Evolutionary conservation across 495 filamentous ascomycete species (phyloP), one percentile per base, ranked within the genome.

Genomic region (Aspergillus affinis): DNA sequence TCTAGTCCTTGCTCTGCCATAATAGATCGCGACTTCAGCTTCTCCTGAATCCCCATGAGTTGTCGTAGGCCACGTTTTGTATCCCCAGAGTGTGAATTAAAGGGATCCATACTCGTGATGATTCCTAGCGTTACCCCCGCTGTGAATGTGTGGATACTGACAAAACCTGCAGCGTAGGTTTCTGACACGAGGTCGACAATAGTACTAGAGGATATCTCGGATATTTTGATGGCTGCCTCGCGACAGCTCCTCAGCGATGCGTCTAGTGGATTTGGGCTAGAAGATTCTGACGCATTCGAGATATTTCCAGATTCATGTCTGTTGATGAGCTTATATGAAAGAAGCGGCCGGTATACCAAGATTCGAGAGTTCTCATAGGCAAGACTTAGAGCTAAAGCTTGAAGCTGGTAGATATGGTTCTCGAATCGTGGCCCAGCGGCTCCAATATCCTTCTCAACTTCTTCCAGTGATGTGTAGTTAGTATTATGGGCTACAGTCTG

Each of bases 141-240:
- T 0, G 71, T 73, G 55, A 73, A 73, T 0, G 65, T 69, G 19
- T 73, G 71, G n/a, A 73, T 70, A 3, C 63, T 55, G 8, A 71
- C 65, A 15, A 72, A 75, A 9, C 69, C 55, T 2, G 61, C 68
- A 2, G 72, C 70, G 36, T 75, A 72, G 3, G 72, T 72, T 21
- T 65, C 65, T 10, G 65, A 55, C 6, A 65, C 66, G 6, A 71
- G 62, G 1, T 48, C 44, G n/a, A 69, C 54, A 7, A 72, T 60
- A 0, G 68, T 41, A 0, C 44, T 60, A 0, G 36, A 32, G 36
- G 7, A 51, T 55, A 30, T 59, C 3, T 63, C 23, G 0, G 67
- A 67, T n/a, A 62, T 74, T 1, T 36, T 59, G 17, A 74, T 12
- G 8, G 72, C 72, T 5, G 72, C 67, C 27, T 70, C 59, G 3